phyloP scores from a whole-genome alignment of 2,329 filamentous ascomycete genomes.

The Xylaria sp. region DNA sequence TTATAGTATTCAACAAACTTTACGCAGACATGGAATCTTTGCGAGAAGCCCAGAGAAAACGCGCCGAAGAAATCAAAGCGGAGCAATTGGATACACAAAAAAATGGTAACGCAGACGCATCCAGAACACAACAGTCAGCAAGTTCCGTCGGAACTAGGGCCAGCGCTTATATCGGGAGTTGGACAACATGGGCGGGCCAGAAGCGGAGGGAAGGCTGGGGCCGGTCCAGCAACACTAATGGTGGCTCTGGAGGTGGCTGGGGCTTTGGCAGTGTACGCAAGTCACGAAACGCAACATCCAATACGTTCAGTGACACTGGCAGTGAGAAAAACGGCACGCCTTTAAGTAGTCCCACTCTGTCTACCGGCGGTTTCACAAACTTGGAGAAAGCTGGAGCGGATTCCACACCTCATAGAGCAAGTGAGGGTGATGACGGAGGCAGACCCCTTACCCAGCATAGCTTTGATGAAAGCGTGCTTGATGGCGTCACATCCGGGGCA shows the following conservation, averaged over 20 bases:
- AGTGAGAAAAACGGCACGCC: slow-evolving; percentile 51
- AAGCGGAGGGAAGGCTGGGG: slow-evolving; percentile 70
- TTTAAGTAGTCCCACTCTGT: slow-evolving; percentile 49
- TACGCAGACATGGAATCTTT: slow-evolving; percentile 90
- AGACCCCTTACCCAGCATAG: slow-evolving; percentile 55
- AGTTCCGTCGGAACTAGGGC: slow-evolving; percentile 66
- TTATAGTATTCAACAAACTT: slow-evolving; percentile 77
- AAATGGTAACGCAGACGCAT: slow-evolving; percentile 50
- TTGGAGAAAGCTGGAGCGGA: slow-evolving; percentile 49
- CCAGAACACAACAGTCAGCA: slow-evolving; percentile 59
- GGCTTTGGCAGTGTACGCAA: slow-evolving; percentile 49
- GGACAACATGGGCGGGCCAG: slow-evolving; percentile 78
- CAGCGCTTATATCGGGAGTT: slow-evolving; percentile 73
- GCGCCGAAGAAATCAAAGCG: slow-evolving; percentile 65
- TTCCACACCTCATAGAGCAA: slow-evolving; percentile 38
- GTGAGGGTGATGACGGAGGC: slow-evolving; percentile 42
- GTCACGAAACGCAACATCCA: slow-evolving; percentile 46
- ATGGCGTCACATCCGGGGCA: slow-evolving; percentile 48
- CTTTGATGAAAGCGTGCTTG: slow-evolving; percentile 60
- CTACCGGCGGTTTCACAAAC: slow-evolving; percentile 53
- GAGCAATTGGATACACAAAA: slow-evolving; percentile 42
- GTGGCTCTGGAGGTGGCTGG: slow-evolving; percentile 49
- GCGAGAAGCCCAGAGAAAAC: slow-evolving; percentile 76
- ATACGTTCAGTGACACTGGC: slow-evolving; percentile 43
- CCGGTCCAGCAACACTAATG: slow-evolving; percentile 54